These are phyloP conservation scores for Phaeophleospora eucalypticola DNA, from an alignment of 2,329 filamentous ascomycete species.

Conservation along the genomic window DNA sequence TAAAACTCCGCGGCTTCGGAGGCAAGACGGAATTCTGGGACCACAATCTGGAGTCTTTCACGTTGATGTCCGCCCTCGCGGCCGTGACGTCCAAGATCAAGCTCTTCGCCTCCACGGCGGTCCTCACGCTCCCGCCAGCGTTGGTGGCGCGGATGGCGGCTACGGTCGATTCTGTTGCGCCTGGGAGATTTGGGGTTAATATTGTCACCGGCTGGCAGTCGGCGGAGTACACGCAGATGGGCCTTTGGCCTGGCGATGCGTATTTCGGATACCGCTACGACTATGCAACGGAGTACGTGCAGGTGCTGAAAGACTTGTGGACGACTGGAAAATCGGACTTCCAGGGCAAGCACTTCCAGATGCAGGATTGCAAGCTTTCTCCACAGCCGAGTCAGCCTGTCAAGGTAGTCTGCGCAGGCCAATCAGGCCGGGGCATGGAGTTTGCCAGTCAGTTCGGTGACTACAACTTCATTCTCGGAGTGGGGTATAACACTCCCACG, in stretches of 20 bases:
- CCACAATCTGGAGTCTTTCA: constrained; percentile 16
- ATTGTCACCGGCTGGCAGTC: constrained; percentile 17
- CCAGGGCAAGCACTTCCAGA: constrained; percentile 14
- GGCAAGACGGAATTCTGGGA: constrained; percentile 15
- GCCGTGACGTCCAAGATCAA: constrained; percentile 12
- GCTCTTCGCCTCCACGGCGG: constrained; percentile 10
- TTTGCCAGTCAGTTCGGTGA: constrained; percentile 13
- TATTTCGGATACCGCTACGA: constrained; percentile 18
- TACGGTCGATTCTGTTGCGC: constrained; percentile 12
- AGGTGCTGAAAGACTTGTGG: constrained; percentile 16
- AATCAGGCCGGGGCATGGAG: constrained; percentile 11
- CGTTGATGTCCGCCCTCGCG: constrained; percentile 12
- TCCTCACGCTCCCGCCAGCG: constrained; percentile 10
- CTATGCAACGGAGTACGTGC: constrained; percentile 15
- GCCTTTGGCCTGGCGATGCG: constrained; percentile 13
- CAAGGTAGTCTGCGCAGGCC: constrained; percentile 13
- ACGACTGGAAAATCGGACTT: constrained; percentile 8
- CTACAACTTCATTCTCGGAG: constrained; percentile 15
- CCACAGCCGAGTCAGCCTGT: constrained; percentile 6
- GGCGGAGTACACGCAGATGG: constrained; percentile 15
- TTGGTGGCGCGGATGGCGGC: constrained; percentile 12
- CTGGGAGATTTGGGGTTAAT: constrained; percentile 13
- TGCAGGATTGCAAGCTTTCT: constrained; percentile 15
- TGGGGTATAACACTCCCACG: constrained; percentile 13
- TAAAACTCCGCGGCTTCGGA: constrained; percentile 15